Evolutionary conservation across 139 green algal species (phyloP).

Genomic region (Chlorella ohadii): DNA sequence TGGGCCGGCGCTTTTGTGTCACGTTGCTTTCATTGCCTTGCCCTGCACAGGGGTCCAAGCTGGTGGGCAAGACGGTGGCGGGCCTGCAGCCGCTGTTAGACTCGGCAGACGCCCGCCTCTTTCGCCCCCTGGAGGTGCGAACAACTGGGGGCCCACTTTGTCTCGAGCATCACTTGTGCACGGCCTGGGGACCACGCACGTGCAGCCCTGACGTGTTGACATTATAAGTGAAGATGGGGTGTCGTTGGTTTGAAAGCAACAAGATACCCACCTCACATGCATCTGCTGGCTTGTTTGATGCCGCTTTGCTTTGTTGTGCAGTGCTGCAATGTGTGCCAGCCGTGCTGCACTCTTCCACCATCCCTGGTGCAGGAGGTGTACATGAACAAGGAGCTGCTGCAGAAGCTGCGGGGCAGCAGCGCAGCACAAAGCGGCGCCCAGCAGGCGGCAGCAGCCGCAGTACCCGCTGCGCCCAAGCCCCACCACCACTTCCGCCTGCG

Average conservation of each 20-base stretch:
- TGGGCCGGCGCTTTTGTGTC: too few relatives aligned
- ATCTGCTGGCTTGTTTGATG: too few relatives aligned
- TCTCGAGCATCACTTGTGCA: too few relatives aligned
- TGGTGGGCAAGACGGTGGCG: constrained; percentile 29
- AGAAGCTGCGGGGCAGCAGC: not conserved
- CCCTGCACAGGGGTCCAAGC: constrained; percentile 3
- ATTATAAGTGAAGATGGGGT: too few relatives aligned
- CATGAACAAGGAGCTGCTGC: constrained; percentile 33
- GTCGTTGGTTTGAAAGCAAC: too few relatives aligned
- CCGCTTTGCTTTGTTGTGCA: too few relatives aligned
- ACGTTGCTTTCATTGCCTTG: too few relatives aligned
- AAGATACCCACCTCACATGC: too few relatives aligned
- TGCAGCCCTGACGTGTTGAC: too few relatives aligned
- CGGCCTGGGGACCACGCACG: too few relatives aligned
- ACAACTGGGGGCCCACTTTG: not conserved
- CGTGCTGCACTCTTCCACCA: too few relatives aligned
- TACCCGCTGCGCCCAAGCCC: not conserved
- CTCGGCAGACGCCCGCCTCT: constrained; percentile 23
- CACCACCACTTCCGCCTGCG: constrained; percentile 37
- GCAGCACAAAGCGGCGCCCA: not conserved
- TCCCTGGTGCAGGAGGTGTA: constrained; percentile 36
- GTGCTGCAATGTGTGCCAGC: too few relatives aligned
- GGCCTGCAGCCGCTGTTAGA: constrained; percentile 1
- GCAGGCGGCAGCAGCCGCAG: constrained; percentile 5
- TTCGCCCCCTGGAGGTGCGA: constrained; percentile 37